Evolutionary conservation across 169 alveolate genomes (phyloP).

Genomic region (Plasmodium coatneyi): DNA sequence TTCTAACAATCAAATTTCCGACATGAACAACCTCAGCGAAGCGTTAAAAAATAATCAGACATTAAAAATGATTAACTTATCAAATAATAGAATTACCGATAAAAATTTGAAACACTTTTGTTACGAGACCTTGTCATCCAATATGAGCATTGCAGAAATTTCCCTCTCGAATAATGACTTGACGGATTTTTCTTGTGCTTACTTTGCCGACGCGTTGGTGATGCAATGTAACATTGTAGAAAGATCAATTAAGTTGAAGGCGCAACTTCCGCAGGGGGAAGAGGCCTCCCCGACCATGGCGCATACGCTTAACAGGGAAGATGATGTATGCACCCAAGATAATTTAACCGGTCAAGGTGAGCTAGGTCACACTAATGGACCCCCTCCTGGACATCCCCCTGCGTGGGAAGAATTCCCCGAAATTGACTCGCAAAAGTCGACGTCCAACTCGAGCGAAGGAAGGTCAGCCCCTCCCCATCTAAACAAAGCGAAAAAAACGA

Average conservation of each 20-base stretch:
- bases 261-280: not conserved
- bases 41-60: slow-evolving; percentile 22
- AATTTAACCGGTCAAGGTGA: not conserved
- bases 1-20: slow-evolving; percentile 20
- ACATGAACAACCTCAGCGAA: slow-evolving; percentile 14
- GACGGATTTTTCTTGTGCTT: slow-evolving; percentile 11
- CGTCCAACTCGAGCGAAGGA: not conserved
- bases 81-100: slow-evolving; percentile 34
- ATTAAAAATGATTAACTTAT: slow-evolving; percentile 29
- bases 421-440: not conserved
- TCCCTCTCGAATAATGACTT: slow-evolving; percentile 14
- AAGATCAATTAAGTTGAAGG: not conserved
- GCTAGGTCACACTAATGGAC: not conserved
- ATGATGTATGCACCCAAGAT: not conserved
- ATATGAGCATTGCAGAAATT: slow-evolving; percentile 14
- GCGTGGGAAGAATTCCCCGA: not conserved
- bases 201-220: slow-evolving; percentile 21
- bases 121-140: slow-evolving; percentile 10
- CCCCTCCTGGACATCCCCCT: not conserved
- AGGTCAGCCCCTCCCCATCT: not conserved
- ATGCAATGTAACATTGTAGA: slow-evolving; percentile 13
- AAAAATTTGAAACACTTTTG: slow-evolving; percentile 9
- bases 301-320: not conserved
- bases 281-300: not conserved
- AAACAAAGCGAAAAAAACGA: not conserved